A percentile compares a stretch with the other conserved stretches of the same genome.
Evolutionary conservation across 331 rosid genomes (phyloP).

Genomic region (Dryas integrifolia): DNA sequence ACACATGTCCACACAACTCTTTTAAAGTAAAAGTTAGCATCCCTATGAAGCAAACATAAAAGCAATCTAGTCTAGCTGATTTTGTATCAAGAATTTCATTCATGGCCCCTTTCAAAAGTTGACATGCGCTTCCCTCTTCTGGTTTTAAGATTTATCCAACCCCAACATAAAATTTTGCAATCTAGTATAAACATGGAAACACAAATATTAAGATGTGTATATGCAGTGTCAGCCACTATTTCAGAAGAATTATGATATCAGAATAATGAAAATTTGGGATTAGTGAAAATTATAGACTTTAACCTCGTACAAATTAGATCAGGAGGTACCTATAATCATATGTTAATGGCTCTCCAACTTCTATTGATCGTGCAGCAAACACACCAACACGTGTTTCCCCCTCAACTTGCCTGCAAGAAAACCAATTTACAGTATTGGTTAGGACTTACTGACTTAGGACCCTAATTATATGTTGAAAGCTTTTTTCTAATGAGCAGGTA

Average conservation of each 20-base stretch:
- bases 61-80: too few relatives aligned
- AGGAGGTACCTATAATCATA: conserved; percentile 76
- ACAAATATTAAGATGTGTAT: neutral
- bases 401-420: conserved; percentile 78
- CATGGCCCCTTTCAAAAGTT: too few relatives aligned
- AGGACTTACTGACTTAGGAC: neutral
- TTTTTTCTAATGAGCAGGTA: neutral
- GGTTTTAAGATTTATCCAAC: too few relatives aligned
- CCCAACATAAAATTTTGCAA: neutral
- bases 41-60: too few relatives aligned
- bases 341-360: conserved; percentile 80
- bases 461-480: neutral
- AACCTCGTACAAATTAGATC: neutral
- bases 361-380: conserved; percentile 71
- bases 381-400: conserved; percentile 92
- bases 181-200: neutral
- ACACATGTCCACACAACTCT: too few relatives aligned
- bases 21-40: too few relatives aligned
- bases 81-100: too few relatives aligned
- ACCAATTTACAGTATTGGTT: neutral
- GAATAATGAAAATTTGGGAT: neutral
- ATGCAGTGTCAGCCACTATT: neutral
- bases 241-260: neutral
- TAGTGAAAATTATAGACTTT: neutral
- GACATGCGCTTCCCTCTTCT: too few relatives aligned